phyloP scores from a whole-genome alignment of 2,329 filamentous ascomycete genomes.

The Botrytis fabae region DNA sequence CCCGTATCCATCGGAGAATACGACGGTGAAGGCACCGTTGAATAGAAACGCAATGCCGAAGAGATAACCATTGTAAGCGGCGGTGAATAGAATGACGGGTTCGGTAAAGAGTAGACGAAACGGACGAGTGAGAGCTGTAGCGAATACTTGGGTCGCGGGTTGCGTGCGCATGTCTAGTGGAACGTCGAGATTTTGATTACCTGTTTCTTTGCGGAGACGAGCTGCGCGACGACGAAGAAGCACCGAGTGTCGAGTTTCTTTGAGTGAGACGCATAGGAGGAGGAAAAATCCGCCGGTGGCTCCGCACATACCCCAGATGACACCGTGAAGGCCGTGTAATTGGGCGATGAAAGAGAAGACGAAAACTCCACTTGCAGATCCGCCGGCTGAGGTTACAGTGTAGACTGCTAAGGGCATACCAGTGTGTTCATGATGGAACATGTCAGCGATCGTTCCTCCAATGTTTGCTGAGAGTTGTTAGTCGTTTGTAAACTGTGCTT shows the following conservation, averaged over 20 bases:
- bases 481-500: background rate
- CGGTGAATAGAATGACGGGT: constrained; percentile 42
- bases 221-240: constrained; percentile 47
- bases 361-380: constrained; percentile 44
- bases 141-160: constrained; percentile 47
- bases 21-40: constrained; percentile 45
- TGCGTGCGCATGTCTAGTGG: constrained; percentile 45
- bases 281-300: constrained; percentile 24
- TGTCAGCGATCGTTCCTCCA: constrained; percentile 52
- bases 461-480: constrained; percentile 17
- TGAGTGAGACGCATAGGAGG: constrained; percentile 25
- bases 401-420: constrained; percentile 20
- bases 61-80: constrained; percentile 42
- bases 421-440: constrained; percentile 29
- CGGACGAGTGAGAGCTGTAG: constrained; percentile 42
- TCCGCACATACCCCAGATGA: constrained; percentile 27
- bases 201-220: constrained; percentile 50
- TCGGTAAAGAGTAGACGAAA: constrained; percentile 44
- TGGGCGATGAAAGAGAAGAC: constrained; percentile 26
- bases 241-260: constrained; percentile 51
- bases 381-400: constrained; percentile 16
- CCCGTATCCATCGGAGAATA: constrained; percentile 43
- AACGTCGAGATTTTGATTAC: constrained; percentile 45
- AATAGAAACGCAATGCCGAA: constrained; percentile 45
- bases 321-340: constrained; percentile 19